A percentile compares a stretch with the other conserved stretches of the same genome.
phyloP scores from a whole-genome alignment of 1,284 basidiomycete species.

The Chalciporus sp. region DNA sequence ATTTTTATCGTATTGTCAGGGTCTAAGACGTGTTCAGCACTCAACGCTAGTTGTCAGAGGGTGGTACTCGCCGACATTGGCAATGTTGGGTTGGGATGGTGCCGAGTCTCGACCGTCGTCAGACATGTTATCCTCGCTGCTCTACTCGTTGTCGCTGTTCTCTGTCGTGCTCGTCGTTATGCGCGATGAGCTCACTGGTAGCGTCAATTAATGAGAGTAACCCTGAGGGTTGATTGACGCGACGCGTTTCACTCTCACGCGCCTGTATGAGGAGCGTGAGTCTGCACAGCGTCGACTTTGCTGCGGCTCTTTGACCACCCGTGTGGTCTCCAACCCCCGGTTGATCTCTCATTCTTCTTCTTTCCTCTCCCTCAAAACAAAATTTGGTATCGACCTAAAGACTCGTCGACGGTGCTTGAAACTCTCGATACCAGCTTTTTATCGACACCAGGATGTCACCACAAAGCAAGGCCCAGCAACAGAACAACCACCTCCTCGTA shows the following conservation, averaged over 20 bases:
- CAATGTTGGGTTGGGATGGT: conserved; percentile 37
- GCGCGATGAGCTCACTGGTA: background rate
- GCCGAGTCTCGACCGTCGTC: conserved; percentile 22
- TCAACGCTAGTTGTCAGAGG: background rate
- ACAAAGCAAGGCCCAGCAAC: conserved; percentile 32
- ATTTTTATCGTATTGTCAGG: conserved; percentile 78
- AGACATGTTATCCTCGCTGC: conserved; percentile 22
- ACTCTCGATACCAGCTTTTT: background rate
- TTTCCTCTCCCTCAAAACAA: background rate
- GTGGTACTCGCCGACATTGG: conserved; percentile 40
- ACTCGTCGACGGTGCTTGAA: background rate
- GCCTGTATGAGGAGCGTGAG: background rate
- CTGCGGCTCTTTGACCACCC: background rate
- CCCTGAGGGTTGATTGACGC: background rate
- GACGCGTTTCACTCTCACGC: background rate
- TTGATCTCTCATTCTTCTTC: background rate
- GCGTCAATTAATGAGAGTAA: background rate
- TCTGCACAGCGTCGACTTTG: too few relatives aligned
- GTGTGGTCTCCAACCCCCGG: too few relatives aligned
- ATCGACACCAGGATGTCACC: conserved; percentile 20
- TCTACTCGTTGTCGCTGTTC: background rate
- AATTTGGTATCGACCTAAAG: background rate
- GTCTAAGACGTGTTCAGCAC: conserved; percentile 38
- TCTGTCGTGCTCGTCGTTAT: background rate
- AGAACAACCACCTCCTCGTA: conserved; percentile 33